Conservation (phyloP, 768 basidiomycete species). For the Collybia sordida region DNA sequence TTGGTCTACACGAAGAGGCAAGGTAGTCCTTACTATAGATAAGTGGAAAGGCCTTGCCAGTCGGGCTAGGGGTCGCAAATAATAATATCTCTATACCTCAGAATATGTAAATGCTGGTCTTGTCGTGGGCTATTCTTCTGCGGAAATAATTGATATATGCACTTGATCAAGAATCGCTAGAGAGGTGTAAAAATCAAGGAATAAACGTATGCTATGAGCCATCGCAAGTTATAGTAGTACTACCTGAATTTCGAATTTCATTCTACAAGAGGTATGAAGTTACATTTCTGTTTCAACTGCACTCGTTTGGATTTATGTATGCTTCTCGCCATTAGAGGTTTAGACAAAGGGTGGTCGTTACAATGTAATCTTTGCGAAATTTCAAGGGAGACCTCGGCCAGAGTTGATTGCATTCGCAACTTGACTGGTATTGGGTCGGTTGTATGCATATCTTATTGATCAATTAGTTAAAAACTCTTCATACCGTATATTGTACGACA, state of each 20-base stretch:
- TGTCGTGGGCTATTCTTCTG: no score
- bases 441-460: slow-evolving; percentile 63
- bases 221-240: no score
- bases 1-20: no score
- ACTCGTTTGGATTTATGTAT: no score
- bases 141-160: no score
- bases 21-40: background rate
- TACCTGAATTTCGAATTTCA: background rate
- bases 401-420: slow-evolving; percentile 75
- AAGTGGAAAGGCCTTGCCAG: background rate
- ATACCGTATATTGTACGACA: background rate
- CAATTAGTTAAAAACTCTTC: background rate
- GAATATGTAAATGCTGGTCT: background rate
- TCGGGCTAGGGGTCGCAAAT: background rate
- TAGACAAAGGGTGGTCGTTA: no score
- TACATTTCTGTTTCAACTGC: no score
- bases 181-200: background rate
- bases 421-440: slow-evolving; percentile 75
- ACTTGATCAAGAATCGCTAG: no score
- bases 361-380: background rate
- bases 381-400: slow-evolving; percentile 61
- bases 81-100: background rate
- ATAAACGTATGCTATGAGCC: no score
- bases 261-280: background rate
- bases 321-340: no score